Evolutionary conservation across 768 basidiomycete genomes (phyloP).

Genomic region (Lanmaoa rubissima): DNA sequence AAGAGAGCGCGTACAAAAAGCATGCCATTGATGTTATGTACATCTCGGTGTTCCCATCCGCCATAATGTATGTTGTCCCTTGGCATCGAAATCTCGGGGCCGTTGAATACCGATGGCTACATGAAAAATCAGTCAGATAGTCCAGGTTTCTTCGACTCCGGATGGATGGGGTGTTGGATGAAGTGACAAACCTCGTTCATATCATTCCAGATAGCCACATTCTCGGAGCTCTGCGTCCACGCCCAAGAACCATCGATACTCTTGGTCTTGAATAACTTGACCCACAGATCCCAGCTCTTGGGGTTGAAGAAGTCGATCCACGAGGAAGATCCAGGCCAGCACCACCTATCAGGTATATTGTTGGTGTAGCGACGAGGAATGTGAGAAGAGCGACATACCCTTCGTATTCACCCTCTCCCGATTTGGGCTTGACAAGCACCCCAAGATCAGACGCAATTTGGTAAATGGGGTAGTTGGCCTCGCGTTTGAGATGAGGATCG

Average conservation of each 20-base stretch:
- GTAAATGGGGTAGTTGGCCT: constrained; percentile 77
- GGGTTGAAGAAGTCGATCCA: constrained; percentile 99
- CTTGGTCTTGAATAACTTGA: constrained; percentile 68
- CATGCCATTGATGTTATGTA: constrained; percentile 99
- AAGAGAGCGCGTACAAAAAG: constrained; percentile 56
- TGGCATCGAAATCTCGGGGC: constrained; percentile 89
- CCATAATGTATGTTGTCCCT: constrained; percentile 81
- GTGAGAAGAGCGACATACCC: constrained; percentile 40
- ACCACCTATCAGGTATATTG: constrained; percentile 54
- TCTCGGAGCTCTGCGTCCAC: constrained; percentile 78
- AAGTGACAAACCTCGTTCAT: constrained; percentile 85
- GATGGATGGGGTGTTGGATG: neutral
- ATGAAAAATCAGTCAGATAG: constrained; percentile 7
- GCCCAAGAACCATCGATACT: constrained; percentile 57
- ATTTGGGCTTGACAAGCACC: constrained; percentile 77
- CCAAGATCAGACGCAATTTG: constrained; percentile 79
- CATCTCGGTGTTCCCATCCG: constrained; percentile 97
- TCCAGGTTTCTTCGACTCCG: neutral
- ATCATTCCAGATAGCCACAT: constrained; percentile 96
- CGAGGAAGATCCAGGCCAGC: constrained; percentile 94
- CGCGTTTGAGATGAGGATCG: constrained; percentile 93
- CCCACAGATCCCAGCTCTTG: constrained; percentile 88
- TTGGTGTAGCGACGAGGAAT: neutral
- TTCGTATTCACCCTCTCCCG: constrained; percentile 83
- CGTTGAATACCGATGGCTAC: constrained; percentile 98